phyloP scores from a whole-genome alignment of 352 stramenopile genomes.

The Globisporangium cystogenes region DNA sequence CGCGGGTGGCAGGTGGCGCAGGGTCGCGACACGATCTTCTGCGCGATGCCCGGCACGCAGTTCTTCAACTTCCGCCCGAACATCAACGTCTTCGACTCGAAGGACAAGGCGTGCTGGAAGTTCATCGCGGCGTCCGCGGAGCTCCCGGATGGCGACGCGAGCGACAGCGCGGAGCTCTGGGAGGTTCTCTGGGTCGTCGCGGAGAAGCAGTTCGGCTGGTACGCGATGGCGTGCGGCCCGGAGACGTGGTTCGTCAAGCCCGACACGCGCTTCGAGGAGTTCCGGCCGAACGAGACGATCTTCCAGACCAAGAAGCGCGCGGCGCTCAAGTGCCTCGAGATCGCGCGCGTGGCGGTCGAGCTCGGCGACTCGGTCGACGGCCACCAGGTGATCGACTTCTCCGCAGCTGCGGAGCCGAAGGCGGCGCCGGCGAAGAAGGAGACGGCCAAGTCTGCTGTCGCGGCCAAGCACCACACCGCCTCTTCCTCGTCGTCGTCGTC shows the following conservation, averaged over 20 bases:
- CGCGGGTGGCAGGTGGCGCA: slow-evolving; percentile 63
- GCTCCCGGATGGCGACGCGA: slow-evolving; percentile 18
- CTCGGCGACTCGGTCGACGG: slow-evolving; percentile 71
- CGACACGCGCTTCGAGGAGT: slow-evolving; percentile 59
- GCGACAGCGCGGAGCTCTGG: slow-evolving; percentile 34
- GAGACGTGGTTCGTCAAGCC: slow-evolving; percentile 79
- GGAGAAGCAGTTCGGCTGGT: slow-evolving; percentile 60
- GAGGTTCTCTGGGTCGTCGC: slow-evolving; percentile 59
- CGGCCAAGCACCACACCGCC: slow-evolving; percentile 14
- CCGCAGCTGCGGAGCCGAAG: too few relatives aligned
- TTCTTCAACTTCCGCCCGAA: slow-evolving; percentile 84
- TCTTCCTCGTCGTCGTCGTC: neutral
- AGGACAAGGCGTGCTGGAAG: slow-evolving; percentile 77
- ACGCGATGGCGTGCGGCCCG: slow-evolving; percentile 58
- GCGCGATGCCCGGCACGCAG: slow-evolving; percentile 66
- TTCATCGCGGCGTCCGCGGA: slow-evolving; percentile 38
- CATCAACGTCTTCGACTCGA: slow-evolving; percentile 79
- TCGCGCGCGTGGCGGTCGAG: slow-evolving; percentile 41
- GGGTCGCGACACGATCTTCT: slow-evolving; percentile 54
- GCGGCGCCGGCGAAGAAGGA: slow-evolving; percentile 1
- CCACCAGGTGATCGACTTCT: slow-evolving; percentile 49
- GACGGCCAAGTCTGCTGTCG: slow-evolving; percentile 14
- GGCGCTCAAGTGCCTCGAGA: slow-evolving; percentile 54
- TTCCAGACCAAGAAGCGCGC: slow-evolving; percentile 77
- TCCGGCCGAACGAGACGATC: slow-evolving; percentile 73